Conservation (phyloP, 73 alveolate genomes). For the Tetrahymena borealis region DNA sequence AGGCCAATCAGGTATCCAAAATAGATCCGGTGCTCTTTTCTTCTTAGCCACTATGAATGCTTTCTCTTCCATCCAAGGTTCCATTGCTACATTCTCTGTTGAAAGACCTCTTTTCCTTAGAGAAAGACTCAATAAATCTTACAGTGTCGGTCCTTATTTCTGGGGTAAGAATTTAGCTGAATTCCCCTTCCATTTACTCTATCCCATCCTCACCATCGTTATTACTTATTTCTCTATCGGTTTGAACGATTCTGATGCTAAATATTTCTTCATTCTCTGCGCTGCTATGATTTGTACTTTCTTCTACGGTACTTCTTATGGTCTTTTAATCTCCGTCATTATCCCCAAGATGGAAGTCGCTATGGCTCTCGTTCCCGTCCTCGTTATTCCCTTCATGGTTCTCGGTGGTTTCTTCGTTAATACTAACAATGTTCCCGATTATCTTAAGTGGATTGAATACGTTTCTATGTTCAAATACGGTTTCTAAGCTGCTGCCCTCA, state of each 20-base stretch:
- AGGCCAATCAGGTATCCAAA: constrained; percentile 16
- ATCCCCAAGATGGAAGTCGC: constrained; percentile 39
- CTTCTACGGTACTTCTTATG: constrained; percentile 27
- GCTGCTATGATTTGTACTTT: constrained; percentile 4
- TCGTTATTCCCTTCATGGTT: constrained; percentile 47
- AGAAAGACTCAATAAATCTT: constrained; percentile 54
- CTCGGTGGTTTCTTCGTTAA: constrained; percentile 48
- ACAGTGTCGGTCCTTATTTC: constrained; percentile 46
- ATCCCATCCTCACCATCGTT: constrained; percentile 20
- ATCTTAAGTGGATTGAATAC: constrained; percentile 21
- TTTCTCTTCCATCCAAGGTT: constrained; percentile 26
- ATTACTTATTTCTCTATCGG: constrained; percentile 31
- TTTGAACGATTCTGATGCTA: constrained; percentile 7
- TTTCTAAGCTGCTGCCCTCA: constrained; percentile 34
- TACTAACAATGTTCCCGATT: constrained; percentile 23
- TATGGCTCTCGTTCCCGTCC: constrained; percentile 38
- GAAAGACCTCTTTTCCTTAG: constrained; percentile 65
- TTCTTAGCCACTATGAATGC: constrained; percentile 28
- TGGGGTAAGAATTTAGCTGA: constrained; percentile 51
- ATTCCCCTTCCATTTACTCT: constrained; percentile 44
- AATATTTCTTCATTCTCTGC: constrained; percentile 13
- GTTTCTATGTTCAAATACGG: constrained; percentile 30
- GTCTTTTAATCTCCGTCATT: constrained; percentile 18
- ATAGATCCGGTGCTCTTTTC: constrained; percentile 46
- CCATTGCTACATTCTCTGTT: constrained; percentile 41